phyloP scores from a whole-genome alignment of 768 basidiomycete species.

The Kwoniella dendrophila region DNA sequence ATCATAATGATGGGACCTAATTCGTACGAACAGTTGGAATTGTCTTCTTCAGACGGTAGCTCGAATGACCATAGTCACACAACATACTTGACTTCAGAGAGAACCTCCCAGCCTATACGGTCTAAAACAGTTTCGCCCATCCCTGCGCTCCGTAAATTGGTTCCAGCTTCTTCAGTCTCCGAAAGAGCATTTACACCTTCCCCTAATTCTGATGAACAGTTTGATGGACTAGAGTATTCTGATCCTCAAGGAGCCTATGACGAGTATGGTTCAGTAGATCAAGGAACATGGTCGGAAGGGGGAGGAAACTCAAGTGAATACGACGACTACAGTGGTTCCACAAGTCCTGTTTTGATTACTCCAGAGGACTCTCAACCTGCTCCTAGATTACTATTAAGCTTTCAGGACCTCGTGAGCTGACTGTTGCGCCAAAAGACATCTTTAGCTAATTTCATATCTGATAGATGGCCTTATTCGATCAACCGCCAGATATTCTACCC shows the following conservation, averaged over 20 bases:
- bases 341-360: constrained; percentile 16
- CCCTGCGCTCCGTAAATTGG: background rate
- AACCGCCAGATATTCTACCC: background rate
- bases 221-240: constrained; percentile 25
- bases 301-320: background rate
- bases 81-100: background rate
- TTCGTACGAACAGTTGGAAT: constrained; percentile 3
- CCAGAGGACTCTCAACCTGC: constrained; percentile 5
- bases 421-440: background rate
- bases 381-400: background rate
- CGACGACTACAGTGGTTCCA: background rate
- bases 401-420: background rate
- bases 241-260: constrained; percentile 6
- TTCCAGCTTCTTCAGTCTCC: background rate
- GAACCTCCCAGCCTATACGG: background rate
- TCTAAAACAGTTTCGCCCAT: background rate
- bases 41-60: constrained; percentile 4
- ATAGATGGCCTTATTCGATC: background rate
- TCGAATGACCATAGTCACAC: background rate
- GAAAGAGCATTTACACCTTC: constrained; percentile 1
- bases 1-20: background rate
- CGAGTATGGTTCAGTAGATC: constrained; percentile 2
- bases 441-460: background rate
- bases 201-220: background rate
- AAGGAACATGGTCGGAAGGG: constrained; percentile 8